These are phyloP conservation scores for Suillus fuscotomentosus DNA, from an alignment of 768 basidiomycete species.

Conservation along the genomic window DNA sequence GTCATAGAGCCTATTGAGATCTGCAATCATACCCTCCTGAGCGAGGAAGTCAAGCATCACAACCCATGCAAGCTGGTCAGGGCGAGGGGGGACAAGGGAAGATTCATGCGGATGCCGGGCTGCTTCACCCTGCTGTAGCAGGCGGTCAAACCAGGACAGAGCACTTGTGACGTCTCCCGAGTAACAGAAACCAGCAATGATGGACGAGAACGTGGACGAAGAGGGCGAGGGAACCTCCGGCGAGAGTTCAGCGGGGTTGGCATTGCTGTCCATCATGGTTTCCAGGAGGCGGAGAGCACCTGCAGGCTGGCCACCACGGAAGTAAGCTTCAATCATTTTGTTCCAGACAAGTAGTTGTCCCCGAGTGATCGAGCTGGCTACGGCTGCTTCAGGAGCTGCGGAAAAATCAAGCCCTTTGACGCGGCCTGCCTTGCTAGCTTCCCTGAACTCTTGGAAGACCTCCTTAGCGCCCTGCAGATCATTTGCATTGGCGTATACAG, in stretches of 20 bases:
- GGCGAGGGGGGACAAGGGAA: slow-evolving; percentile 44
- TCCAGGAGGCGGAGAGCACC: slow-evolving; percentile 67
- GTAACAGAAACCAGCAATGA: slow-evolving; percentile 66
- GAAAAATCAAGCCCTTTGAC: slow-evolving; percentile 28
- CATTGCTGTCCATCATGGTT: slow-evolving; percentile 58
- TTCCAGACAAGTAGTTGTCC: slow-evolving; percentile 62
- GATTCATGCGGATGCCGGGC: slow-evolving; percentile 40
- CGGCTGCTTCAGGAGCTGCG: slow-evolving; percentile 9
- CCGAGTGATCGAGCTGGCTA: slow-evolving; percentile 21
- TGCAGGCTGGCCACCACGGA: slow-evolving; percentile 59
- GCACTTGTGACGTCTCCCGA: slow-evolving; percentile 59
- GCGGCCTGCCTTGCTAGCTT: slow-evolving; percentile 37
- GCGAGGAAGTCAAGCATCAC: slow-evolving; percentile 61
- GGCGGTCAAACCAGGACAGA: slow-evolving; percentile 66
- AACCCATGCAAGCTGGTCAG: slow-evolving; percentile 54
- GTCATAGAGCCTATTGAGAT: slow-evolving; percentile 57
- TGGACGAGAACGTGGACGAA: slow-evolving; percentile 58
- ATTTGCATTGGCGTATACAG: slow-evolving; percentile 51
- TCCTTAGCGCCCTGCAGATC: slow-evolving; percentile 52
- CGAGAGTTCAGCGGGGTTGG: slow-evolving; percentile 30
- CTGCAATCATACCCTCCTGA: slow-evolving; percentile 39
- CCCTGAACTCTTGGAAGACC: slow-evolving; percentile 60
- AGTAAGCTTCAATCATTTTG: slow-evolving; percentile 73
- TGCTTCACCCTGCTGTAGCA: slow-evolving; percentile 45
- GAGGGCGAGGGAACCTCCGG: slow-evolving; percentile 55